These are phyloP conservation scores for Aquilaria yunnanensis DNA, from an alignment of 345 rosid genomes.

Conservation along the genomic window DNA sequence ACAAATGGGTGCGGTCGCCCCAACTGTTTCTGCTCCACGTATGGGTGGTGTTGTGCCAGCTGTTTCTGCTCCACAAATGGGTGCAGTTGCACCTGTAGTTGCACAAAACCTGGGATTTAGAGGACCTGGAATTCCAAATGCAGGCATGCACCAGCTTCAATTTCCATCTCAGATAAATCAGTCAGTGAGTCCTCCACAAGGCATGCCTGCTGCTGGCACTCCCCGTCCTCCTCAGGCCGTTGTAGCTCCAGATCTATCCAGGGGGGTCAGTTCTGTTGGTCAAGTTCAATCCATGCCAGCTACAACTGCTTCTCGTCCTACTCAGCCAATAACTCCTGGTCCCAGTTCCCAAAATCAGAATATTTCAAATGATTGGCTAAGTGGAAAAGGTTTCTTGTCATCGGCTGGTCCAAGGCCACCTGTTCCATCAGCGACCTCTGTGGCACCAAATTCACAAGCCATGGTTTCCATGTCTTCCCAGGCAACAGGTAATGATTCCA, in stretches of 20 bases:
- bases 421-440: constrained; percentile 29
- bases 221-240: constrained; percentile 39
- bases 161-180: constrained; percentile 55
- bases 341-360: constrained; percentile 35
- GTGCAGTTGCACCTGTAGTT: constrained; percentile 26
- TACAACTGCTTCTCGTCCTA: constrained; percentile 31
- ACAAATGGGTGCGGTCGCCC: constrained; percentile 16
- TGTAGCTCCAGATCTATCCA: constrained; percentile 38
- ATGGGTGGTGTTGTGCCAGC: constrained; percentile 37
- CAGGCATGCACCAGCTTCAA: constrained; percentile 35
- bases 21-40: neutral
- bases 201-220: constrained; percentile 39
- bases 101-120: constrained; percentile 50
- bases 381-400: constrained; percentile 43
- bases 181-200: constrained; percentile 46
- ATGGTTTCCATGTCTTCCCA: constrained; percentile 29
- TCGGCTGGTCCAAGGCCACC: constrained; percentile 38
- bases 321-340: constrained; percentile 34
- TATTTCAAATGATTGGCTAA: constrained; percentile 45
- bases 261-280: constrained; percentile 39
- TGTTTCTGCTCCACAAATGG: constrained; percentile 32
- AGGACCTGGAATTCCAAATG: constrained; percentile 55
- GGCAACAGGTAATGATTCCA: constrained; percentile 36
- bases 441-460: constrained; percentile 34
- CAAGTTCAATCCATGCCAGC: constrained; percentile 34